These are phyloP conservation scores for Arthrobotrys sphaeroides DNA, from an alignment of 2,329 filamentous ascomycete species.

Conservation along the genomic window DNA sequence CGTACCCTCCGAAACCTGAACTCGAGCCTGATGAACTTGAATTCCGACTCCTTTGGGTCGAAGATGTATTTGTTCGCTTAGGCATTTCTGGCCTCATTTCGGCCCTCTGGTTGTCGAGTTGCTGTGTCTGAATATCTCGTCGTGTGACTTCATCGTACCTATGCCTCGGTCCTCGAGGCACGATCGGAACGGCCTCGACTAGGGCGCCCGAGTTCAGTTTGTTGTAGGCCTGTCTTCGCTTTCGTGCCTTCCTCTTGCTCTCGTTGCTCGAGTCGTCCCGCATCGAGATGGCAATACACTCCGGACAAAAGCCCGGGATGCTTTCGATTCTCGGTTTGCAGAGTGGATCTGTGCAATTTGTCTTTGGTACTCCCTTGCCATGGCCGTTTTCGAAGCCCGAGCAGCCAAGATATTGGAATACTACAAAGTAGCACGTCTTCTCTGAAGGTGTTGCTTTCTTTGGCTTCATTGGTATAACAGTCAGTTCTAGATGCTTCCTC, in stretches of 20 bases:
- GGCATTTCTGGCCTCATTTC: not conserved
- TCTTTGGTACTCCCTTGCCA: slow-evolving; percentile 6
- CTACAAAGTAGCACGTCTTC: slow-evolving; percentile 32
- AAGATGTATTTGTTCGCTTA: slow-evolving; percentile 2
- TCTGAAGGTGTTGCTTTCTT: slow-evolving; percentile 12
- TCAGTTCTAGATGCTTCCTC: too few species aligned
- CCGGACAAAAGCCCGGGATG: slow-evolving; percentile 31
- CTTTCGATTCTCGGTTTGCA: slow-evolving; percentile 25
- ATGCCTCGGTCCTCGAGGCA: not conserved
- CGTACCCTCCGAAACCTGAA: slow-evolving; percentile 25
- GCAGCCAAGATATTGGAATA: slow-evolving; percentile 27
- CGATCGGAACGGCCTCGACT: not conserved
- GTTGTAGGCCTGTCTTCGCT: slow-evolving; percentile 1
- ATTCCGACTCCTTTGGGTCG: not conserved
- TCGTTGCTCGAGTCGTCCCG: slow-evolving; percentile 24
- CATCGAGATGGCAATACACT: slow-evolving; percentile 29
- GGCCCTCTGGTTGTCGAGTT: not conserved
- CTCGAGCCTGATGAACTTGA: not conserved
- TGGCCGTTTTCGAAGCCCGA: slow-evolving; percentile 41
- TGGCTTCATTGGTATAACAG: not conserved
- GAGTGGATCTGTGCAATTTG: slow-evolving; percentile 14
- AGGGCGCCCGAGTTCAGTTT: not conserved
- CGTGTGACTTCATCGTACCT: slow-evolving; percentile 10
- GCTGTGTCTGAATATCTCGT: not conserved
- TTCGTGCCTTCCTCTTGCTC: not conserved